Evolutionary conservation across 2,329 filamentous ascomycete species (phyloP).

Genomic region (Gnomoniopsis smithogilvyi): DNA sequence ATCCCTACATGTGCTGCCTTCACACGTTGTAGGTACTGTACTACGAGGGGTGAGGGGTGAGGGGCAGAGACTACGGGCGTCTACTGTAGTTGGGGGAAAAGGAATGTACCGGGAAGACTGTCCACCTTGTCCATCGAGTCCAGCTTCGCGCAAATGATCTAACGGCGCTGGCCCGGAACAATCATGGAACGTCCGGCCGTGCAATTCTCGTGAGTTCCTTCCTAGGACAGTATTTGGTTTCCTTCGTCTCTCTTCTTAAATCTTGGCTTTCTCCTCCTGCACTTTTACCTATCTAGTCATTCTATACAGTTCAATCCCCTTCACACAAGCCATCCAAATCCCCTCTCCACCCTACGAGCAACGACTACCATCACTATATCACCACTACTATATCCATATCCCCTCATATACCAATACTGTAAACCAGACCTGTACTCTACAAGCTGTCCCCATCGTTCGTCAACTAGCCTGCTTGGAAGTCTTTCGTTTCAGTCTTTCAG

Average conservation of each 20-base stretch:
- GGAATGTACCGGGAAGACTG: background rate
- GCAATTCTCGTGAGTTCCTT: constrained; percentile 19
- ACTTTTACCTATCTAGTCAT: too few relatives aligned
- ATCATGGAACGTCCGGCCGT: constrained; percentile 4
- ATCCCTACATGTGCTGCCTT: too few relatives aligned
- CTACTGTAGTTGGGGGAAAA: background rate
- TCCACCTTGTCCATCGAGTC: background rate
- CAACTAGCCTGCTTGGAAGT: constrained; percentile 3
- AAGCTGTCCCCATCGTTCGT: too few relatives aligned
- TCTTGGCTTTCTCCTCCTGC: background rate
- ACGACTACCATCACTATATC: background rate
- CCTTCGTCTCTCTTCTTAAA: background rate
- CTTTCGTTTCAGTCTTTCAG: background rate
- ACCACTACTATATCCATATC: background rate
- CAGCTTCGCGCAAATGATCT: background rate
- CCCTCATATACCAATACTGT: background rate
- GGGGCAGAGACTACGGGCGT: background rate
- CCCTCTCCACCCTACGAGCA: background rate
- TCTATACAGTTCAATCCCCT: too few relatives aligned
- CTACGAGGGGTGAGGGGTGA: background rate
- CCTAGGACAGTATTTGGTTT: constrained; percentile 4
- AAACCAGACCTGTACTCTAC: background rate
- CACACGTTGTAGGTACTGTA: too few relatives aligned
- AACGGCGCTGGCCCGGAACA: background rate
- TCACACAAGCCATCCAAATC: too few relatives aligned